phyloP scores from a whole-genome alignment of 148 eudicot species.

The Silene uniflora region DNA sequence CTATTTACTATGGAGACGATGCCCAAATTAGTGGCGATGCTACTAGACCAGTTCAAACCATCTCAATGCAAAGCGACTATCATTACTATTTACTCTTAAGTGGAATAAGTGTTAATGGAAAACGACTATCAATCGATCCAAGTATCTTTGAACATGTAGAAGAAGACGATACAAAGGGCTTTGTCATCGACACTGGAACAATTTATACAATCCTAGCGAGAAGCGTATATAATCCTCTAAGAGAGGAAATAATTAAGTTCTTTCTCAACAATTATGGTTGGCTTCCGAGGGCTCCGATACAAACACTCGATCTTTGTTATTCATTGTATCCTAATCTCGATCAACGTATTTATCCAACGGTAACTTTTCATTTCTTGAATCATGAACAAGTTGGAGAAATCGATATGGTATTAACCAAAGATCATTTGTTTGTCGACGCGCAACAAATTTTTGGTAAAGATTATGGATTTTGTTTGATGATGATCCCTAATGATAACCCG shows the following conservation, averaged over 20 bases:
- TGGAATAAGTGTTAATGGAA: conserved; percentile 10
- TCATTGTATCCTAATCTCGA: background rate
- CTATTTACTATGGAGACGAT: conserved; percentile 9
- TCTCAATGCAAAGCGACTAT: background rate
- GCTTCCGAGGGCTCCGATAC: background rate
- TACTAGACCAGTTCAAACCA: background rate
- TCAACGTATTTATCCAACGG: background rate
- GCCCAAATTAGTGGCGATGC: conserved; percentile 7
- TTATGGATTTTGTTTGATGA: conserved; percentile 14
- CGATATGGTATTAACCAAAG: background rate
- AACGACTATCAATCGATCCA: background rate
- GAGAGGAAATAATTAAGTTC: background rate
- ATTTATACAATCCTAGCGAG: conserved; percentile 5
- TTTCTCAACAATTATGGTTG: conserved; percentile 3
- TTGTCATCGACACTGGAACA: conserved; percentile 8
- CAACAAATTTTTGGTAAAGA: background rate
- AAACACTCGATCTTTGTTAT: background rate
- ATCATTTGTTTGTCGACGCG: background rate
- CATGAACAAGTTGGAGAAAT: background rate
- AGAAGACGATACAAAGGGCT: background rate
- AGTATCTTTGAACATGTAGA: background rate
- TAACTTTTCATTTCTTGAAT: conserved; percentile 6
- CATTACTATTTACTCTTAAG: background rate
- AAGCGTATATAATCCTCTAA: conserved; percentile 6
- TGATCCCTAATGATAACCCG: background rate